Percentiles rank a stretch among this genome's conserved stretches.
These are phyloP conservation scores for Cystofilobasidium capitatum DNA, from an alignment of 768 basidiomycete genomes.

Conservation along the genomic window DNA sequence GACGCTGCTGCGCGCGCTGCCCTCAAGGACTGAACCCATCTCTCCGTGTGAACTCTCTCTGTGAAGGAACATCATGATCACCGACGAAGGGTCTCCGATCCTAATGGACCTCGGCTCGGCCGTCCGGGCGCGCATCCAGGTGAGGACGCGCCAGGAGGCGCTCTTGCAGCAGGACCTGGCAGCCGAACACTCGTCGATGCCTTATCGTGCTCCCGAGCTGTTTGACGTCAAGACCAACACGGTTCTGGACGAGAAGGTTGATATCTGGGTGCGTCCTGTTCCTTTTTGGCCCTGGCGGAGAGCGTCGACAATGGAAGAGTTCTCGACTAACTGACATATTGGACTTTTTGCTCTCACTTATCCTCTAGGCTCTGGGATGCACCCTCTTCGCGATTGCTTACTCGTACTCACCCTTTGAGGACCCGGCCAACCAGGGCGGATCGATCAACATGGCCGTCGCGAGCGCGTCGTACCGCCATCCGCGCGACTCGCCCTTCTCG, in stretches of 20 bases:
- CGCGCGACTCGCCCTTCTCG: slow-evolving; percentile 52
- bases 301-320: too few relatives aligned
- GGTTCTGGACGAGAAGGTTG: slow-evolving; percentile 83
- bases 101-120: slow-evolving; percentile 98
- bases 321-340: too few relatives aligned
- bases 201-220: slow-evolving; percentile 91
- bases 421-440: slow-evolving; percentile 20
- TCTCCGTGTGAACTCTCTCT: background rate
- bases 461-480: slow-evolving; percentile 43
- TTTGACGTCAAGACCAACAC: slow-evolving; percentile 93
- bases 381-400: slow-evolving; percentile 91
- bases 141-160: slow-evolving; percentile 77
- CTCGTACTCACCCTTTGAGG: slow-evolving; percentile 41
- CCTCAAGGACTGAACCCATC: background rate
- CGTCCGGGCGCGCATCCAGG: slow-evolving; percentile 60
- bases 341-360: background rate
- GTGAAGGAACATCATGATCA: slow-evolving; percentile 84
- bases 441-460: slow-evolving; percentile 26
- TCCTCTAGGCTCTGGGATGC: slow-evolving; percentile 75
- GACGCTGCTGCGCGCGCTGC: background rate
- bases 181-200: slow-evolving; percentile 97
- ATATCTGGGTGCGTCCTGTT: slow-evolving; percentile 68
- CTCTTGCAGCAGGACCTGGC: slow-evolving; percentile 91
- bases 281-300: too few relatives aligned
- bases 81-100: slow-evolving; percentile 82